These are phyloP conservation scores for Aphanomyces euteiches DNA, from an alignment of 352 stramenopile species.

Conservation along the genomic window DNA sequence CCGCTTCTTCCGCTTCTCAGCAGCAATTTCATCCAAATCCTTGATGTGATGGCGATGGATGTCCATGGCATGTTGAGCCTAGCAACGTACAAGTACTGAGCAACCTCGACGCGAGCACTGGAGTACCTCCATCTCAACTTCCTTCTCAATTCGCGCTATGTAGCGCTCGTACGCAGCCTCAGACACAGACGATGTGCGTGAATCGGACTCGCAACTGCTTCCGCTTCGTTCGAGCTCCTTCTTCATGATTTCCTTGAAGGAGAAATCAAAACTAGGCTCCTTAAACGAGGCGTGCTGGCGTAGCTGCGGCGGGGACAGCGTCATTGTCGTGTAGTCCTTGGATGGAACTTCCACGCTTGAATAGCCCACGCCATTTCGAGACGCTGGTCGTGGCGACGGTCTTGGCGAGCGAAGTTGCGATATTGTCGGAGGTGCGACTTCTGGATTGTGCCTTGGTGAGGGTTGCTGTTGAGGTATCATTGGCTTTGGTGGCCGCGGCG, in stretches of 20 bases:
- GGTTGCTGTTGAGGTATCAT: neutral
- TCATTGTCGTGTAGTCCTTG: constrained; percentile 23
- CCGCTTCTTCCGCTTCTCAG: constrained; percentile 27
- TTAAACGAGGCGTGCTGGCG: constrained; percentile 25
- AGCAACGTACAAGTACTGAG: neutral
- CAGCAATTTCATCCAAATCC: constrained; percentile 25
- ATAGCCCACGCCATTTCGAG: constrained; percentile 25
- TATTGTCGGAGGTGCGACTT: neutral
- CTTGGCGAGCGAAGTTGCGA: constrained; percentile 16
- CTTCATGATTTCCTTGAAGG: constrained; percentile 27
- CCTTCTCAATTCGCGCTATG: constrained; percentile 23
- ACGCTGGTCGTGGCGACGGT: constrained; percentile 21
- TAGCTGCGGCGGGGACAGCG: constrained; percentile 26
- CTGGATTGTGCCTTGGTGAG: neutral
- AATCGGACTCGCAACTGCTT: neutral
- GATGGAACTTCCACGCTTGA: constrained; percentile 20
- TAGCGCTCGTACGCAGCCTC: constrained; percentile 25
- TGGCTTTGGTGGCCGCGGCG: constrained; percentile 7
- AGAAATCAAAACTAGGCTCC: constrained; percentile 28
- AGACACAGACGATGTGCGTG: neutral
- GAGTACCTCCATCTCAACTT: constrained; percentile 27
- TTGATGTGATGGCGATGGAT: constrained; percentile 29
- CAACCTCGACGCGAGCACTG: neutral
- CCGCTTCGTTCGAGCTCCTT: constrained; percentile 17
- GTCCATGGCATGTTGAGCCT: constrained; percentile 29